Conservation (phyloP, 495 filamentous ascomycete species). For the Penicillium ucsense region DNA sequence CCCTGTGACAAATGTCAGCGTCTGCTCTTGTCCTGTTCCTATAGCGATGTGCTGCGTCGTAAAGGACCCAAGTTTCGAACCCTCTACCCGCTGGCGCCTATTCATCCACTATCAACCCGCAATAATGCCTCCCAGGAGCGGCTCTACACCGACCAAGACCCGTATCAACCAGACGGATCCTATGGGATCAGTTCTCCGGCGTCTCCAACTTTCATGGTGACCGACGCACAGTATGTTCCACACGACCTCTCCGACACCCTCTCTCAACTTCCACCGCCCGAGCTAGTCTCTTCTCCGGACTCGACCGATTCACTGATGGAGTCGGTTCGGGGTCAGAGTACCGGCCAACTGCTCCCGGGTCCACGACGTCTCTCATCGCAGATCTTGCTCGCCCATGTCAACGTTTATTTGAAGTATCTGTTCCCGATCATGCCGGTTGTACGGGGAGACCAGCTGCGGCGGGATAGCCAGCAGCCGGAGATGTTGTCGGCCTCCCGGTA, state of each 20-base stretch:
- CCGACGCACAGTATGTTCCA: conserved; percentile 16
- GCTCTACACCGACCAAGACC: conserved; percentile 14
- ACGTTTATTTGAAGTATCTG: conserved; percentile 48
- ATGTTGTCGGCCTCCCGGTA: conserved; percentile 57
- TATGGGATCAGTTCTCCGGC: conserved; percentile 21
- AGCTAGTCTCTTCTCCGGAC: conserved; percentile 35
- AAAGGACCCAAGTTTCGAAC: conserved; percentile 40
- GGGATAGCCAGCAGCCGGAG: conserved; percentile 52
- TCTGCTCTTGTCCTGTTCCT: conserved; percentile 36
- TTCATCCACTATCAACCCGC: conserved; percentile 26
- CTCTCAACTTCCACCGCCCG: conserved; percentile 19
- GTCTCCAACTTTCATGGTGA: conserved; percentile 19
- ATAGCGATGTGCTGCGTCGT: conserved; percentile 33
- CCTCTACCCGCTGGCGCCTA: conserved; percentile 34
- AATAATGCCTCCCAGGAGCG: conserved; percentile 8
- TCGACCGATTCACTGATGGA: conserved; percentile 27
- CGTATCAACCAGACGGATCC: conserved; percentile 4
- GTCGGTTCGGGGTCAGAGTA: conserved; percentile 9
- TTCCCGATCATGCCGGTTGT: conserved; percentile 80
- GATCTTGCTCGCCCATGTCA: conserved; percentile 33
- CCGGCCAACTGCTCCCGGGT: conserved; percentile 6
- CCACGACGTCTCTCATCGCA: conserved; percentile 24
- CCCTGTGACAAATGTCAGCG: conserved; percentile 39
- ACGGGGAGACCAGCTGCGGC: conserved; percentile 54
- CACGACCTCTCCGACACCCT: conserved; percentile 20